Percentiles rank a stretch among this genome's conserved stretches.
Conservation (phyloP, 768 basidiomycete species). For the Lactarius pseudohatsudake region DNA sequence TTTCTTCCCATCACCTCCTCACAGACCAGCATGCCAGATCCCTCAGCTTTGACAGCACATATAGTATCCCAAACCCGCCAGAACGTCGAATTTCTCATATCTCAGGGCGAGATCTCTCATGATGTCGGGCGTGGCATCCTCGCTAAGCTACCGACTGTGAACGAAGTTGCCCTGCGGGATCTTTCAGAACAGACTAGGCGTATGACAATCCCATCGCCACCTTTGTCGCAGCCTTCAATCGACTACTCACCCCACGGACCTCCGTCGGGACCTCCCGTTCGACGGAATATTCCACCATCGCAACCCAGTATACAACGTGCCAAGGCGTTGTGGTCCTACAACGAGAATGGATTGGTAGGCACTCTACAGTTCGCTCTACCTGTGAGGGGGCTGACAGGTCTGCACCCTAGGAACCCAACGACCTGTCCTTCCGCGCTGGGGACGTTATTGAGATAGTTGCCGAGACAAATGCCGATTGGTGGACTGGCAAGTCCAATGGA, state of each 20-base stretch:
- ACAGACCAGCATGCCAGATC: slow-evolving; percentile 21
- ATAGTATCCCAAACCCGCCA: slow-evolving; percentile 47
- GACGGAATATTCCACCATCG: slow-evolving; percentile 29
- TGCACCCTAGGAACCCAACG: slow-evolving; percentile 64
- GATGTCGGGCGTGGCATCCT: slow-evolving; percentile 43
- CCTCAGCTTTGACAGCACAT: slow-evolving; percentile 54
- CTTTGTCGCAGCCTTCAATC: slow-evolving; percentile 6
- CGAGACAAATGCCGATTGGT: slow-evolving; percentile 87
- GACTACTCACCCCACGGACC: slow-evolving; percentile 10
- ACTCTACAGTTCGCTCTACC: background rate
- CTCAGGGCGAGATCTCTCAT: slow-evolving; percentile 43
- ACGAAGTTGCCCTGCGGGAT: slow-evolving; percentile 28
- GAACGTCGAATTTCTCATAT: slow-evolving; percentile 48
- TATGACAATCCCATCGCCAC: slow-evolving; percentile 23
- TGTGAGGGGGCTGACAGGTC: slow-evolving; percentile 8
- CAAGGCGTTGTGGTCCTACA: slow-evolving; percentile 66
- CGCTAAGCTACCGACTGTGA: slow-evolving; percentile 38
- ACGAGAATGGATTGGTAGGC: slow-evolving; percentile 54
- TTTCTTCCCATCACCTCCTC: background rate
- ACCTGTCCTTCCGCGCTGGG: slow-evolving; percentile 73
- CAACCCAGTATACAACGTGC: slow-evolving; percentile 39
- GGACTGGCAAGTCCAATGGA: slow-evolving; percentile 67
- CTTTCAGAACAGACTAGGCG: slow-evolving; percentile 29
- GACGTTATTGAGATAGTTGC: slow-evolving; percentile 77
- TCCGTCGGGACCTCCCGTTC: slow-evolving; percentile 24